phyloP scores from a whole-genome alignment of 495 filamentous ascomycete species.

The Aspergillus homomorphus region DNA sequence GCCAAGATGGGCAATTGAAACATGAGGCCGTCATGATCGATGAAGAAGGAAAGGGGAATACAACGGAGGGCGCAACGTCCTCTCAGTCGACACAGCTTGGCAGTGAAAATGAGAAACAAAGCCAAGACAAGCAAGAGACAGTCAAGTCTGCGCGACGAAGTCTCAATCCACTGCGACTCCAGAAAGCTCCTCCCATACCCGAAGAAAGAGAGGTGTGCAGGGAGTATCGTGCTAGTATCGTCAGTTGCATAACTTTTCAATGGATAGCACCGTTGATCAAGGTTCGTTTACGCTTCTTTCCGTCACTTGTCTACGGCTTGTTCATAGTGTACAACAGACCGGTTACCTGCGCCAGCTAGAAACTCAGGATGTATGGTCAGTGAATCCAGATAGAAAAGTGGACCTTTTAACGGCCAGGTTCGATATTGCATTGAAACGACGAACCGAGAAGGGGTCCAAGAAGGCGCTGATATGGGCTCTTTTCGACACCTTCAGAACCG shows the following conservation, averaged over 20 bases:
- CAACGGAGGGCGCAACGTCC: background rate
- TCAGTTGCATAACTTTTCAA: conserved; percentile 57
- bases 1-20: background rate
- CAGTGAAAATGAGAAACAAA: background rate
- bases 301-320: background rate
- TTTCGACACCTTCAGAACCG: conserved; percentile 80
- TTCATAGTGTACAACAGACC: background rate
- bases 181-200: conserved; percentile 51
- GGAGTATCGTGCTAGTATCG: conserved; percentile 52
- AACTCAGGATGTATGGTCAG: conserved; percentile 77
- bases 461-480: conserved; percentile 75
- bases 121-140: background rate
- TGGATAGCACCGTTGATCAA: conserved; percentile 61
- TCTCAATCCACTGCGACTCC: conserved; percentile 54
- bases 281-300: conserved; percentile 15
- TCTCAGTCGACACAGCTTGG: background rate
- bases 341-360: conserved; percentile 86
- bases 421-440: conserved; percentile 61
- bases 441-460: conserved; percentile 63
- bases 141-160: background rate
- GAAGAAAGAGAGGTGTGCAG: conserved; percentile 44
- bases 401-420: conserved; percentile 63
- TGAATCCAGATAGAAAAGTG: conserved; percentile 76
- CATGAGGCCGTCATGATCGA: background rate
- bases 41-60: background rate